Evolutionary conservation across 148 eudicot species (phyloP), one percentile per base, ranked within the genome.

Genomic region (Drosera capensis): DNA sequence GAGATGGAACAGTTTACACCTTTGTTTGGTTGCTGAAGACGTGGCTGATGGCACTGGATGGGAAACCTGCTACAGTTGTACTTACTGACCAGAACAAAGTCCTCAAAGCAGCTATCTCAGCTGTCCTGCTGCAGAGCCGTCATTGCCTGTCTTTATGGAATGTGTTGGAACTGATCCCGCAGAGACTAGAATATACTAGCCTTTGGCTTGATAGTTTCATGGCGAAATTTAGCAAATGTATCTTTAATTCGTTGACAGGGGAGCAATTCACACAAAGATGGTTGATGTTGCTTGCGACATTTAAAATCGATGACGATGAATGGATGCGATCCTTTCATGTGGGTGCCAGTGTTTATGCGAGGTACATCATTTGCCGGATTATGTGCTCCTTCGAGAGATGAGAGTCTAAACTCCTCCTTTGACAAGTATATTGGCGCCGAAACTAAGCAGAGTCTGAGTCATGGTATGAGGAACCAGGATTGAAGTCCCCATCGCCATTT

Each of bases 261-360:
- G 77, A 71, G 3, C 61, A 71, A 26, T 78, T 74, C 51, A 77
- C 64, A 19, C 65, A 71, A 69, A 71, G 67, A 57, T 78, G 85
- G 85, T 71, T 65, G 70, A 68, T 73, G 54, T 56, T 74, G 64
- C 40, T 71, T 44, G 69, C 62, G 8, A 63, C 49, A 54, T 71
- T 73, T 51, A 60, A 60, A 56, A 63, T 78, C 43, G 57, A 51
- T 49, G 70, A 73, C 29, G 60, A 65, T 45, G 70, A 57, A 41
- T 78, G 85, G 77, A 37, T 71, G 45, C 64, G 64, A 25, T 68
- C 60, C 1, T 58, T 78, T 40, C 37, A 62, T 64, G 13, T 78
- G 85, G 80, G 74, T 65, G 7, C 85, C 85, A 47, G 34, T 56
- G 12, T 78, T 62, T 59, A 46, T 68, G 49, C 66, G 54, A 46